Conservation (phyloP, 768 basidiomycete genomes). For the Tylopilus sp. region DNA sequence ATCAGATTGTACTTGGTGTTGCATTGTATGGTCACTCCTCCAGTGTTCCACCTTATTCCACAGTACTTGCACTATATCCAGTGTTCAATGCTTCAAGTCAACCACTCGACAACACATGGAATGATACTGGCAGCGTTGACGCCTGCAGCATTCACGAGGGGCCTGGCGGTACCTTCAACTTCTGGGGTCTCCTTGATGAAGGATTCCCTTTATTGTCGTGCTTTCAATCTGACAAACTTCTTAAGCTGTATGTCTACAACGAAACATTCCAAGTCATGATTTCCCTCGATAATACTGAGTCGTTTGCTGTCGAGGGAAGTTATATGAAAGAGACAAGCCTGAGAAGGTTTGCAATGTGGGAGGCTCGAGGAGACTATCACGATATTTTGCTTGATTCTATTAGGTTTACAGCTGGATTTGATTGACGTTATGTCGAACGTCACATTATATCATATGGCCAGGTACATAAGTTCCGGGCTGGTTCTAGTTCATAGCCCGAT, state of each 20-base stretch:
- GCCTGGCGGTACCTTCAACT: conserved; percentile 53
- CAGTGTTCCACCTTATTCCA: conserved; percentile 37
- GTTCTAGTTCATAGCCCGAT: neutral
- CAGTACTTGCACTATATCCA: conserved; percentile 43
- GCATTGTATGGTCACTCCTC: conserved; percentile 82
- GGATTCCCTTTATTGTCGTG: too few species aligned
- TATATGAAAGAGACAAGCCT: conserved; percentile 46
- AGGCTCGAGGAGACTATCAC: conserved; percentile 46
- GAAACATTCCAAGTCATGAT: conserved; percentile 38
- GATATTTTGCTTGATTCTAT: too few species aligned
- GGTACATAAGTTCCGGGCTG: neutral
- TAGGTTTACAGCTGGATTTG: too few species aligned
- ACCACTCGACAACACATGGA: conserved; percentile 56
- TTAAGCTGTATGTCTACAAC: neutral
- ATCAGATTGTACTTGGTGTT: conserved; percentile 82
- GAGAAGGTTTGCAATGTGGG: conserved; percentile 69
- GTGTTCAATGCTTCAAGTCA: conserved; percentile 42
- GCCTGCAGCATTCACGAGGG: conserved; percentile 48
- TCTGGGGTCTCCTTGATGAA: conserved; percentile 55
- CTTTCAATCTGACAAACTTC: too few species aligned
- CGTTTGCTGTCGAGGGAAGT: too few species aligned
- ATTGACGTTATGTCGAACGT: neutral
- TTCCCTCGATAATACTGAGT: too few species aligned
- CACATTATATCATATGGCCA: neutral
- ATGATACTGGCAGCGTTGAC: conserved; percentile 43